Evolutionary conservation across 1,284 basidiomycete species (phyloP), one percentile per base, ranked within the genome.

Genomic region (Sphagnurus paluster): DNA sequence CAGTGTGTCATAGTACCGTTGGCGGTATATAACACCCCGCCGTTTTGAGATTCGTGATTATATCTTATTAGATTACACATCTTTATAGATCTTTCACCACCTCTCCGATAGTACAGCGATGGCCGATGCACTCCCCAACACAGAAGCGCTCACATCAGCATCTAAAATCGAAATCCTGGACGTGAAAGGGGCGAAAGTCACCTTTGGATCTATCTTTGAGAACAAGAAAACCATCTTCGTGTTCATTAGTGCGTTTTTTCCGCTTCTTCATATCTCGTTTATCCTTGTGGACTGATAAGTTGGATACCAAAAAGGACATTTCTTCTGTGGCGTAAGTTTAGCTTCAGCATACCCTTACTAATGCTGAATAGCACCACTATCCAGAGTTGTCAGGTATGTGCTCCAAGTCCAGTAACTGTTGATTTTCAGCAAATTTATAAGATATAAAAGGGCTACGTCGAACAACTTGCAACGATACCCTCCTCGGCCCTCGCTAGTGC

Each of bases 271-370:
- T n/a, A n/a, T n/a, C n/a, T n/a, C n/a, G n/a, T n/a, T n/a, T n/a
- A n/a, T 10, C 36, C 17, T 13, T n/a, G 13, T 8, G 16, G 13
- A 28, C 5, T 35, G 14, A 14, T 29, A 2, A 10, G 21, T 10
- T 37, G 16, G 4, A 43, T 20, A 38, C 21, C 17, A 5, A 14
- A 16, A 44, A 81, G 82, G 80, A 10, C 81, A 85, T 57, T 84
- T 84, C 61, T 82, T 82, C 58, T 84, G 82, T 54, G 81, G 79
- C 21, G 82, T 83, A 65, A 49, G 72, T 44, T 33, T 9, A n/a
- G 14, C n/a, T n/a, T n/a, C n/a, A n/a, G n/a, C n/a, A n/a, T n/a
- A n/a, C n/a, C 11, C n/a, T 37, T 19, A 16, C 17, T n/a, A 7
- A 39, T 40, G 30, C 40, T 47, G 16, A 45, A 39, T 44, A n/a